phyloP scores from a whole-genome alignment of 257 asterid genomes.

The Henckelia pumila region DNA sequence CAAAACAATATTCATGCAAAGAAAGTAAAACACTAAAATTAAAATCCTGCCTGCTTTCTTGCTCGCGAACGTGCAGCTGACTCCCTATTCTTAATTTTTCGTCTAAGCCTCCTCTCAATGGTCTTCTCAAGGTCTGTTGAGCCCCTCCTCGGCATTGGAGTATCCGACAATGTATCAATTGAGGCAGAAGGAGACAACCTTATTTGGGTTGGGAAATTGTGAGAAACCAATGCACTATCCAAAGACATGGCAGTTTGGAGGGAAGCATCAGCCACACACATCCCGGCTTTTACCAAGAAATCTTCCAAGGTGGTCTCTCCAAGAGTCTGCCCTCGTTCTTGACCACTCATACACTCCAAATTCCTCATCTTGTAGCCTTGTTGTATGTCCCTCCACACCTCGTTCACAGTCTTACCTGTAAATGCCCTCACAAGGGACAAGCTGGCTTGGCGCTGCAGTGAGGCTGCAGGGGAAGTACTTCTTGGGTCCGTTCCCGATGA shows the following conservation, averaged over 20 bases:
- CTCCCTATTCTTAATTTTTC: constrained; percentile 83
- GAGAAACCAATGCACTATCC: constrained; percentile 48
- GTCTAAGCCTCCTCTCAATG: constrained; percentile 73
- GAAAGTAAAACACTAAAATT: constrained; percentile 7
- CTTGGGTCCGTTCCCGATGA: constrained; percentile 29
- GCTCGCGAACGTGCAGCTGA: constrained; percentile 96
- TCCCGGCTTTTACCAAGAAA: constrained; percentile 74
- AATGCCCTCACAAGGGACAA: constrained; percentile 54
- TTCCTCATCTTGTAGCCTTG: constrained; percentile 43
- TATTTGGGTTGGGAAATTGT: constrained; percentile 38
- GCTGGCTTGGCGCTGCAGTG: constrained; percentile 65
- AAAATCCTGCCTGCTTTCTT: constrained; percentile 73
- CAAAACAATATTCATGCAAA: not conserved
- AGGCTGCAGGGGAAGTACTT: constrained; percentile 41
- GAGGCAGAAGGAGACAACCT: constrained; percentile 66
- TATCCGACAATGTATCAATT: constrained; percentile 53
- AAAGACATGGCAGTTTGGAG: constrained; percentile 56
- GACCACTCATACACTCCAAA: constrained; percentile 31
- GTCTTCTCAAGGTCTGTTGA: constrained; percentile 54
- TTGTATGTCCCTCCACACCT: constrained; percentile 72
- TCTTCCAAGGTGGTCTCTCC: constrained; percentile 83
- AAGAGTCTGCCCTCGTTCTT: constrained; percentile 45
- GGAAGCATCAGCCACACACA: constrained; percentile 50
- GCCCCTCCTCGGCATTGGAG: constrained; percentile 53
- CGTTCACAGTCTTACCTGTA: constrained; percentile 57